Percentiles rank a stretch among this genome's conserved stretches.
Evolutionary conservation across 148 eudicot species (phyloP).

Genomic region (Fagopyrum esculentum): DNA sequence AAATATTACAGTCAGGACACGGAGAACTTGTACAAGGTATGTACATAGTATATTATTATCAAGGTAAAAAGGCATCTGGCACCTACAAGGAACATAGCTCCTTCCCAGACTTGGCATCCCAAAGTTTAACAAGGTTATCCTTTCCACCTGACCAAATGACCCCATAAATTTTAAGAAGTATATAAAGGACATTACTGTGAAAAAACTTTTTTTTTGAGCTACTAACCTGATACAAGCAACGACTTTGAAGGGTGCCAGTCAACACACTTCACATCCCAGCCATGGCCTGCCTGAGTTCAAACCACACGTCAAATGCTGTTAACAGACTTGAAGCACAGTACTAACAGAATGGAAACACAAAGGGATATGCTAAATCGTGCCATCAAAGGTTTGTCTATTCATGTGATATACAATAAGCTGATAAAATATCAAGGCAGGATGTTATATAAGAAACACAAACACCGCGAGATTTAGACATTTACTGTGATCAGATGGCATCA

Average conservation of each 20-base stretch:
- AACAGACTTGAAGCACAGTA: constrained; percentile 6
- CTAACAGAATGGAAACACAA: background rate
- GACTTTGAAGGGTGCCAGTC: constrained; percentile 99
- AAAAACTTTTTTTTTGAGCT: no score
- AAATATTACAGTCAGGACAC: constrained; percentile 4
- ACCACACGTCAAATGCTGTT: constrained; percentile 43
- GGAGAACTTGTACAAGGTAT: background rate
- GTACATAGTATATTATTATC: background rate
- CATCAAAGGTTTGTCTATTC: background rate
- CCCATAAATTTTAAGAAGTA: background rate
- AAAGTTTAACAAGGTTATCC: constrained; percentile 93
- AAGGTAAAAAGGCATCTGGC: background rate
- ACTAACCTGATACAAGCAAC: constrained; percentile 76
- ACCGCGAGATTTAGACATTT: background rate
- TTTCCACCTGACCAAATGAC: constrained; percentile 63
- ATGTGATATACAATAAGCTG: background rate
- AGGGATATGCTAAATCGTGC: background rate
- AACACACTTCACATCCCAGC: constrained; percentile 99
- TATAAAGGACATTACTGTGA: background rate
- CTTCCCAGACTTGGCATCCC: constrained; percentile 92
- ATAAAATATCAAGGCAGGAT: background rate
- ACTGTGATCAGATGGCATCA: background rate
- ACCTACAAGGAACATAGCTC: constrained; percentile 88
- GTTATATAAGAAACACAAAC: background rate
- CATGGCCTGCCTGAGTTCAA: constrained; percentile 99